phyloP scores from a whole-genome alignment of 2,329 filamentous ascomycete genomes.

The Botryotinia calthae region DNA sequence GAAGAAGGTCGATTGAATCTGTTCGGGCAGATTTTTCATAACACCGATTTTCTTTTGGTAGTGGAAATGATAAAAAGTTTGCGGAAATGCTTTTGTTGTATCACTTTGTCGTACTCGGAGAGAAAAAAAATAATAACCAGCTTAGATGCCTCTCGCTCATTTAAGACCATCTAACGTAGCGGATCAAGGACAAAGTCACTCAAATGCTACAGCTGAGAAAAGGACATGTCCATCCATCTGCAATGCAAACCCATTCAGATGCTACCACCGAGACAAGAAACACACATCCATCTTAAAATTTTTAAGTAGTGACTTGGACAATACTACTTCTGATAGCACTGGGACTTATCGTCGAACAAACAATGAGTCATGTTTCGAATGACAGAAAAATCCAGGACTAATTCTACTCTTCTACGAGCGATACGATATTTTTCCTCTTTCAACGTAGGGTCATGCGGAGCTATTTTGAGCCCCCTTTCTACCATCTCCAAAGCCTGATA shows the following conservation, averaged over 20 bases:
- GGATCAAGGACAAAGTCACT: not conserved
- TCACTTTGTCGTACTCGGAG: not conserved
- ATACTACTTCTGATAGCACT: not conserved
- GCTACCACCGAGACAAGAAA: not conserved
- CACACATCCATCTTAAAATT: not conserved
- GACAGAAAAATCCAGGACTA: not conserved
- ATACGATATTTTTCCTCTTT: not conserved
- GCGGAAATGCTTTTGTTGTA: not conserved
- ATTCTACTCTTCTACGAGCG: not conserved
- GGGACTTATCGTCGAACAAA: not conserved
- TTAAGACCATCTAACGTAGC: not conserved
- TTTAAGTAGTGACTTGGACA: not conserved
- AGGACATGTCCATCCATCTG: not conserved
- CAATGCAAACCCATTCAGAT: not conserved
- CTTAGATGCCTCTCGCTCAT: not conserved
- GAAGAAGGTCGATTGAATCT: not conserved
- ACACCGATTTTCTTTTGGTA: not conserved
- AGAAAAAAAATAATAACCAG: not conserved
- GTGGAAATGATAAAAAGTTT: not conserved
- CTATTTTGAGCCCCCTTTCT: not conserved
- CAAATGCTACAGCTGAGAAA: not conserved
- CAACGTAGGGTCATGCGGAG: not conserved
- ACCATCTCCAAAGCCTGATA: not conserved
- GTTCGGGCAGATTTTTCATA: too few relatives aligned
- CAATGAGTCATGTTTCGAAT: not conserved